These are phyloP conservation scores for Iris macrosiphon DNA, from an alignment of 106 monocot genomes.

Conservation along the genomic window DNA sequence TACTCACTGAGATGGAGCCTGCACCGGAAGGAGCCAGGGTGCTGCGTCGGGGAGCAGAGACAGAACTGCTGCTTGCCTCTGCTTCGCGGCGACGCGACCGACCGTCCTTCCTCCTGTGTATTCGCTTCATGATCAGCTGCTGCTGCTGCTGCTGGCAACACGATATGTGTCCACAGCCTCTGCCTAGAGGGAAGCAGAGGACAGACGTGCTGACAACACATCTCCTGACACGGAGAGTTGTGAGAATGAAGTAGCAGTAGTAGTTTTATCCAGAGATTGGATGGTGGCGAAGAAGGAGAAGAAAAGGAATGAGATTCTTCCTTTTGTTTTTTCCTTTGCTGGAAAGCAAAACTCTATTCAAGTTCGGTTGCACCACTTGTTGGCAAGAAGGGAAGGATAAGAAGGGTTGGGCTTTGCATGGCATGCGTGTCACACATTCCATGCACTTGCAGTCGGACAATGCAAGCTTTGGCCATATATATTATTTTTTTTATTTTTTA, in stretches of 20 bases:
- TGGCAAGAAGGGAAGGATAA: too few relatives aligned
- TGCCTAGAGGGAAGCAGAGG: neutral
- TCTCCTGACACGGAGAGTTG: too few relatives aligned
- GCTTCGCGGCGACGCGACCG: neutral
- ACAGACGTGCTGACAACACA: slow-evolving; percentile 3
- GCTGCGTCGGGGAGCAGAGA: slow-evolving; percentile 12
- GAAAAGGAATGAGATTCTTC: neutral
- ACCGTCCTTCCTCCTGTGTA: neutral
- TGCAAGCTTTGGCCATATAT: too few relatives aligned
- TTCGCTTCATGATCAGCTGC: neutral
- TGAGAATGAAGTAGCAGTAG: neutral
- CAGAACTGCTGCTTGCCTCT: slow-evolving; percentile 1
- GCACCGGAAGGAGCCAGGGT: slow-evolving; percentile 24
- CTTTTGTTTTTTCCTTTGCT: neutral
- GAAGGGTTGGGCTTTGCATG: too few relatives aligned
- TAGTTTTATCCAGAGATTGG: neutral
- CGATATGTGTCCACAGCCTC: neutral
- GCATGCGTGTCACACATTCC: too few relatives aligned
- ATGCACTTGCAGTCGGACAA: too few relatives aligned
- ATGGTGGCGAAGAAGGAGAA: neutral
- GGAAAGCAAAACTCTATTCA: too few relatives aligned
- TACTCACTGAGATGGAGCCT: slow-evolving; percentile 5
- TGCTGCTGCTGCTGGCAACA: neutral
- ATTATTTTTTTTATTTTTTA: too few relatives aligned
- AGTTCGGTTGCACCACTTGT: too few relatives aligned